Evolutionary conservation across 1,284 basidiomycete species (phyloP), one percentile per base, ranked within the genome.

Genomic region (Heterobasidion irregulare): DNA sequence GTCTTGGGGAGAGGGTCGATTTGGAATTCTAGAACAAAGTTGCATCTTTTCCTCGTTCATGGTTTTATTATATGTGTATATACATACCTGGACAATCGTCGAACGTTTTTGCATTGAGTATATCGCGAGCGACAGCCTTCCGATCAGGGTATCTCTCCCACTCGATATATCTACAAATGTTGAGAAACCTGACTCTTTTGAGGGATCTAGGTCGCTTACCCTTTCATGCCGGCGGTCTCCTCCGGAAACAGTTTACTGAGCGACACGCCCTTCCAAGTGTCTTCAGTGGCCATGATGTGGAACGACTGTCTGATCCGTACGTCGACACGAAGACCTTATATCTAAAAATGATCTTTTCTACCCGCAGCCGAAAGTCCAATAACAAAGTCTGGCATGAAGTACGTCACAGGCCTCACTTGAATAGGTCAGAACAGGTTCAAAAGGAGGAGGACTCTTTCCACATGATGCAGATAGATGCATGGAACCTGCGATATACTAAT

Each of bases 101-200:
- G 60, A 79, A 77, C 48, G 71, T 66, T 58, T 73, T 71, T 9
- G 66, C 69, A 53, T 68, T 67, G 41, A 79, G 63, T 41, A 78
- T 70, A 52, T 70, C 66, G n/a, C 58, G 53, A 0, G 75, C 76
- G 19, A 70, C 57, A 16, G 57, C 66, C 59, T 76, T 77, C 60
- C 75, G 71, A 54, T 76, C 70, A 2, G 75, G 76, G 49, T 70
- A 67, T 32, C 72, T 67, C 63, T 78, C 75, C 76, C 77, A 79
- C 60, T 78, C 76, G 52, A 79, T 68, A 57, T 74, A 79, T 32
- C 76, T 70, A 53, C 68, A 5, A 6, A 26, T 5, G 26, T 26
- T 26, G 26, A 26, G 26, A 26, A 26, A 26, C 26, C 26, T 26
- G 5, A 6, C 26, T 26, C 26, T 26, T 26, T 26, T 26, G 26